Base-by-base conservation (phyloP, 1,139 yeast species). In the Pneumocystis oryctolagi region DNA sequence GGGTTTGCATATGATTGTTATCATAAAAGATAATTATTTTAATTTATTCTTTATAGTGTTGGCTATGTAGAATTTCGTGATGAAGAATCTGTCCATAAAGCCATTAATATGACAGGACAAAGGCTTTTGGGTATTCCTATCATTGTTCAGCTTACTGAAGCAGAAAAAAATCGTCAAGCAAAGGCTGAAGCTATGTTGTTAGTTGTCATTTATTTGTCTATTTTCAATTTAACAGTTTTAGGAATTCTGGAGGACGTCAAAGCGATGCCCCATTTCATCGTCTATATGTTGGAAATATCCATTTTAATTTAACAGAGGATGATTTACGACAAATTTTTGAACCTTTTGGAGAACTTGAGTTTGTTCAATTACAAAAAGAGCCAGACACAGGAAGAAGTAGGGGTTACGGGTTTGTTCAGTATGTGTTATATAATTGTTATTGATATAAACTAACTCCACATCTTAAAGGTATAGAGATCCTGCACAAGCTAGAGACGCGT, bases 51-150 rank as follows among this genome's bases (percentile, higher is more conserved):
- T 5, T 28, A 8, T 58, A 67, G 70, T 14, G 74, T 74, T 37
- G 77, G 75, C 9, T 74, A 73, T 66, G 76, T 74, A n/a, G 77
- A 74, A 63, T 75, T 74, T 63, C 66, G 67, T 18, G 67, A 72
- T 37, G 65, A 66, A n/a, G 74, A 70, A 35, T 64, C 73, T 2
- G 75, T 75, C 1, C 65, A 69, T 14, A 68, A 68, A 59, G 77
- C 77, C 1, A 66, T 75, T 34, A 68, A 66, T 34, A 64, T 75
- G 68, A 73, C 76, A 6, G 77, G 77, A 28, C 71, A 73, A 64
- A 69, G 67, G 58, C 68, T 74, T 30, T 66, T 74, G 39, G 77
- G 76, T 8, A 72, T 75, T 47, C 77, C 77, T 2, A 70, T 74
- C 25, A 70, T 74, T 63, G 76, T 73, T 9, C 74, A 74, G 65